Conservation (phyloP, 2,329 filamentous ascomycete genomes). For the Colletotrichum sp. region DNA sequence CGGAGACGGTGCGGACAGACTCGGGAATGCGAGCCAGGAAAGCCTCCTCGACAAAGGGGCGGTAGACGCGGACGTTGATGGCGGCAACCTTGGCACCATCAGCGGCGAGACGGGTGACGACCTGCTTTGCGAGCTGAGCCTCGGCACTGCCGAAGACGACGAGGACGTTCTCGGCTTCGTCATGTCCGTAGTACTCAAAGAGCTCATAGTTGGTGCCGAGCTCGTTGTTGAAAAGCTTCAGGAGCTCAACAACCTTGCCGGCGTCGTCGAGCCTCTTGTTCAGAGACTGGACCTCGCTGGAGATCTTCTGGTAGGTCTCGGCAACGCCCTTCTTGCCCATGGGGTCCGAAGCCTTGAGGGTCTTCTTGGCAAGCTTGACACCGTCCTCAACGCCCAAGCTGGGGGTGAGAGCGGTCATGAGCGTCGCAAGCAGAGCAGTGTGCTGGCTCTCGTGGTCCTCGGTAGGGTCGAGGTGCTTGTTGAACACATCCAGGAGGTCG, state of each 20-base stretch:
- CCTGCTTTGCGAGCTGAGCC: slow-evolving; percentile 82
- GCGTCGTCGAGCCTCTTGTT: slow-evolving; percentile 76
- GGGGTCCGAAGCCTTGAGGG: slow-evolving; percentile 80
- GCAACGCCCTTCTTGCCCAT: slow-evolving; percentile 74
- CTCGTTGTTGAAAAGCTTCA: slow-evolving; percentile 84
- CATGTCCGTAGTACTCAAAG: slow-evolving; percentile 93
- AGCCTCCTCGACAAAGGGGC: slow-evolving; percentile 93
- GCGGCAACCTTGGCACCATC: slow-evolving; percentile 83
- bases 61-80: slow-evolving; percentile 90
- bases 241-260: slow-evolving; percentile 71
- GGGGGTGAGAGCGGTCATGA: slow-evolving; percentile 78
- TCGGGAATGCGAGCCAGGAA: slow-evolving; percentile 84
- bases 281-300: slow-evolving; percentile 64
- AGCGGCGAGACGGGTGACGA: slow-evolving; percentile 74
- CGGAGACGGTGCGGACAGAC: slow-evolving; percentile 76
- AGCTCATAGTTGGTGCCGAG: slow-evolving; percentile 91
- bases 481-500: slow-evolving; percentile 76
- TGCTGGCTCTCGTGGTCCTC: slow-evolving; percentile 94
- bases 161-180: slow-evolving; percentile 78
- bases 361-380: slow-evolving; percentile 81
- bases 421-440: slow-evolving; percentile 85
- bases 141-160: slow-evolving; percentile 95
- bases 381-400: slow-evolving; percentile 90
- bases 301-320: slow-evolving; percentile 71
- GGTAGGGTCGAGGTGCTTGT: slow-evolving; percentile 89